Conservation (phyloP, 805 yeast species). For the Suhomyces sp. region DNA sequence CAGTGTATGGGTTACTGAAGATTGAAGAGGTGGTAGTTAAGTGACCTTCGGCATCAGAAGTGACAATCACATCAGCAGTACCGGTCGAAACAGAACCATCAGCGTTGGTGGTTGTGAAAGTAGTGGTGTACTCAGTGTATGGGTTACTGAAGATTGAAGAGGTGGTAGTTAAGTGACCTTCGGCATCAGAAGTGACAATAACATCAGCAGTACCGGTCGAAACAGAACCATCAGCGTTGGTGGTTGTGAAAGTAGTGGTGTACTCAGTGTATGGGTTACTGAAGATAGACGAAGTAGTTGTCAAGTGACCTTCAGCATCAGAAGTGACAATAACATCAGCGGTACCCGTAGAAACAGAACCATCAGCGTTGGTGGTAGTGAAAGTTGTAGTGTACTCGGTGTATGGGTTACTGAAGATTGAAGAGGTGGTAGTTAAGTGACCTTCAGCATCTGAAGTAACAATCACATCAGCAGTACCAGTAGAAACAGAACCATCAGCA, state of each 20-base stretch:
- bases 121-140: slow-evolving; percentile 10
- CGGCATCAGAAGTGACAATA: slow-evolving; percentile 12
- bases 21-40: slow-evolving; percentile 16
- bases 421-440: slow-evolving; percentile 14
- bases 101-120: slow-evolving; percentile 13
- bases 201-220: slow-evolving; percentile 11
- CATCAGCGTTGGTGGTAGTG: slow-evolving; percentile 5
- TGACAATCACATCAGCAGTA: too few relatives aligned
- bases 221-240: slow-evolving; percentile 5
- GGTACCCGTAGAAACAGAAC: slow-evolving; percentile 8
- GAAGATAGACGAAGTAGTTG: slow-evolving; percentile 14
- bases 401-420: slow-evolving; percentile 6
- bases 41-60: slow-evolving; percentile 10
- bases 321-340: slow-evolving; percentile 18
- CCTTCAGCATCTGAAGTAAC: too few relatives aligned
- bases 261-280: slow-evolving; percentile 1
- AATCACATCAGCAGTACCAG: too few relatives aligned
- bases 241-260: slow-evolving; percentile 6
- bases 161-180: too few relatives aligned
- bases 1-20: too few relatives aligned
- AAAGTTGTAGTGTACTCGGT: slow-evolving; percentile 10
- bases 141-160: too few relatives aligned
- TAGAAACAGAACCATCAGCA: slow-evolving; percentile 5
- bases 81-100: too few relatives aligned
- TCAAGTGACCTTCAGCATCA: slow-evolving; percentile 15